These are phyloP conservation scores for Botryotinia globosa DNA, from an alignment of 2,329 filamentous ascomycete species.

Conservation along the genomic window DNA sequence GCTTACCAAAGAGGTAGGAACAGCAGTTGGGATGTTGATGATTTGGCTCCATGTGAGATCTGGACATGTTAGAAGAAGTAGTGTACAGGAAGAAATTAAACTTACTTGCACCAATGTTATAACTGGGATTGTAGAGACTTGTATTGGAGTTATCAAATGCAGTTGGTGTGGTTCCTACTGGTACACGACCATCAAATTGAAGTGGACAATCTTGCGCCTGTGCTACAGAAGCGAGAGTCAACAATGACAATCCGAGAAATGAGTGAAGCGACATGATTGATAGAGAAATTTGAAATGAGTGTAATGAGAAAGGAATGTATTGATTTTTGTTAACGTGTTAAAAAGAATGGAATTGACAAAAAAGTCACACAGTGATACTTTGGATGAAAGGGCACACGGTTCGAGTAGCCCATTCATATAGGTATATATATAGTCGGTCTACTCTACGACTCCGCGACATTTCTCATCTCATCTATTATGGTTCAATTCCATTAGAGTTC, in stretches of 20 bases:
- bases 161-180: constrained; percentile 40
- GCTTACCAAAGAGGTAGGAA: constrained; percentile 42
- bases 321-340: background rate
- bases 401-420: background rate
- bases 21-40: constrained; percentile 46
- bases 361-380: constrained; percentile 8
- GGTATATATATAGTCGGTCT: constrained; percentile 6
- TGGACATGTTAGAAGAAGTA: constrained; percentile 22
- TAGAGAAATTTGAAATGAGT: constrained; percentile 8
- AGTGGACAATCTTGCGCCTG: constrained; percentile 41
- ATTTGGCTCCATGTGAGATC: constrained; percentile 51
- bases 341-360: constrained; percentile 9
- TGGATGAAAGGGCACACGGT: constrained; percentile 13
- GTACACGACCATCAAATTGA: constrained; percentile 49
- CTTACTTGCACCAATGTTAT: constrained; percentile 50
- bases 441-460: background rate
- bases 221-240: constrained; percentile 25
- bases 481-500: background rate
- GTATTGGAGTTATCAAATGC: constrained; percentile 43
- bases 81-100: background rate
- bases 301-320: constrained; percentile 2
- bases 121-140: constrained; percentile 50
- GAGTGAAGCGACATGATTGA: constrained; percentile 21
- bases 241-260: constrained; percentile 16
- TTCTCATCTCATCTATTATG: background rate